Evolutionary conservation across 1,284 basidiomycete species (phyloP).

Genomic region (Melampsora americana): DNA sequence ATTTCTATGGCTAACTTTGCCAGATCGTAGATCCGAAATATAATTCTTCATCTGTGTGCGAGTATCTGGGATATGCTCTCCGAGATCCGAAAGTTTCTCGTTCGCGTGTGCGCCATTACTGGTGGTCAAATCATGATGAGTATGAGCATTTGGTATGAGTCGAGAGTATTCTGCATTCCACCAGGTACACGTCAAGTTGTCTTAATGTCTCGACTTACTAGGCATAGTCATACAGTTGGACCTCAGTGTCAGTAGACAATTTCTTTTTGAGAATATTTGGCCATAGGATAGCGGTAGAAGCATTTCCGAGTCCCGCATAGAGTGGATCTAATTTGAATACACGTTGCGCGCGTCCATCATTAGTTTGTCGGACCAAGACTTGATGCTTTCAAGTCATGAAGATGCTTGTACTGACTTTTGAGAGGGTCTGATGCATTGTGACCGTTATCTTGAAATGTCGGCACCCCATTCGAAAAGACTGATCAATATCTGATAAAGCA

Average conservation of each 20-base stretch:
- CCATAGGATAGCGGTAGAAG: too few relatives aligned
- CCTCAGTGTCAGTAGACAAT: constrained; percentile 7
- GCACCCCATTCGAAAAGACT: too few relatives aligned
- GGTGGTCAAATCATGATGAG: background rate
- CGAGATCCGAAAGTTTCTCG: background rate
- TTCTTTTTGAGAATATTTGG: background rate
- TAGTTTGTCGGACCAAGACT: too few relatives aligned
- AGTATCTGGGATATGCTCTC: constrained; percentile 22
- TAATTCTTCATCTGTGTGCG: constrained; percentile 30
- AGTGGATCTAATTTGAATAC: too few relatives aligned
- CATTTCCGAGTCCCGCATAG: too few relatives aligned
- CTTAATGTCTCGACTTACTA: background rate
- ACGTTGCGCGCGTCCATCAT: too few relatives aligned
- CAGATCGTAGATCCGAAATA: constrained; percentile 20
- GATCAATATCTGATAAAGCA: too few relatives aligned
- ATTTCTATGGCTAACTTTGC: constrained; percentile 1
- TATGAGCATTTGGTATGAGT: background rate
- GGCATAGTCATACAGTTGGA: constrained; percentile 36
- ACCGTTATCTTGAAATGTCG: too few relatives aligned
- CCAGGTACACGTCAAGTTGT: background rate
- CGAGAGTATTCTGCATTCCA: background rate
- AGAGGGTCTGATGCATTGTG: too few relatives aligned
- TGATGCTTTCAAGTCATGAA: too few relatives aligned
- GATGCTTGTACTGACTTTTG: too few relatives aligned
- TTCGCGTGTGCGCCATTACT: constrained; percentile 35